Base-by-base conservation (phyloP, 2,329 filamentous ascomycete genomes). In the Cordyceps cateniannulata region DNA sequence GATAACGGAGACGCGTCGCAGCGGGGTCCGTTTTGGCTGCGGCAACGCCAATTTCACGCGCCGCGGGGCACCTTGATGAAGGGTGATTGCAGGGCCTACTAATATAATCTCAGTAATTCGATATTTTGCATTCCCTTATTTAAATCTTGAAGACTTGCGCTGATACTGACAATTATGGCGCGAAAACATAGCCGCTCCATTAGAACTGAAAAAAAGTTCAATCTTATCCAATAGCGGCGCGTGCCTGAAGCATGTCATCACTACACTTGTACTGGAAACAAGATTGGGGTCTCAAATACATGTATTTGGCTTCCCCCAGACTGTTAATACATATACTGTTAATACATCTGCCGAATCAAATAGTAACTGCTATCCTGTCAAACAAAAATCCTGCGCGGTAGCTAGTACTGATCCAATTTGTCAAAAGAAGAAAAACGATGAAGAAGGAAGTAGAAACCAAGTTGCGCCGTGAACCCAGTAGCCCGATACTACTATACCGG, bases 1-100 rank as follows among this genome's bases (percentile, higher is more conserved):
- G 66, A 65, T 63, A 60, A 57, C 6, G 8, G 45, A 66, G 69
- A 72, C 72, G 72, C 72, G 72, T 73, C 67, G 63, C 61, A 59
- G 63, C 63, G 63, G 63, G 63, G 61, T 64, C 32, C 42, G 22
- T 14, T 14, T 50, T 22, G 25, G 20, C 29, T 48, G 18, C 20
- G 60, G 14, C 38, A 35, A 60, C 59, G 61, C 60, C 58, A 62
- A 62, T 56, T 52, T 51, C 27, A 63, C 63, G 63, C 63, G 63
- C 53, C 60, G 62, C 59, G 62, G 62, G 62, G 62, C 62, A 62
- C 16, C 27, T 12, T 16, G 12, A 9, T 14, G 3, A 25, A 45
- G 56, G 56, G 55, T 25, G 47, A 42, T 18, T 42, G n/a, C n/a
- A n/a, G n/a, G n/a, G n/a, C n/a, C n/a, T n/a, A 42, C n/a, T 42